Percentiles rank a stretch among this genome's conserved stretches.
Conservation (phyloP, 176 grass and related monocot genomes). For the Phyllostachys edulis region DNA sequence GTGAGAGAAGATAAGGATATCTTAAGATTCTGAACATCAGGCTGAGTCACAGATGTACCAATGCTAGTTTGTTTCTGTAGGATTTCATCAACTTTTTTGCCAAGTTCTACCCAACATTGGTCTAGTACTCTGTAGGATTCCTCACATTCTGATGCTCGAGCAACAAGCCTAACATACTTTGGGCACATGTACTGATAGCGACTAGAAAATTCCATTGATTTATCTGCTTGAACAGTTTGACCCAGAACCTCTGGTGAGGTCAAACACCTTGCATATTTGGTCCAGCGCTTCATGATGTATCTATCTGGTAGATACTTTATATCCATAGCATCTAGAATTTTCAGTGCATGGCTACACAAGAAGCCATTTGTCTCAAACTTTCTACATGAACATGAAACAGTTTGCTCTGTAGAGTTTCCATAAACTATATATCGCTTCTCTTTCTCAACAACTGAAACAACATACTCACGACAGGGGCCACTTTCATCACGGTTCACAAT, state of each 20-base stretch:
- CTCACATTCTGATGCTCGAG: conserved; percentile 57
- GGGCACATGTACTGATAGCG: conserved; percentile 49
- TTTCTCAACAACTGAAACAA: conserved; percentile 51
- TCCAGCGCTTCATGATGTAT: conserved; percentile 62
- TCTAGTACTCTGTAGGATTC: conserved; percentile 47
- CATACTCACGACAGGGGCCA: conserved; percentile 38
- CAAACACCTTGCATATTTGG: conserved; percentile 45
- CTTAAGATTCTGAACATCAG: conserved; percentile 33
- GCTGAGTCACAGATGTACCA: conserved; percentile 20
- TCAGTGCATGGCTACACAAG: conserved; percentile 55
- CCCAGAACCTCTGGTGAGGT: conserved; percentile 10
- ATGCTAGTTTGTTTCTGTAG: conserved; percentile 48
- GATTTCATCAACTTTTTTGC: conserved; percentile 50
- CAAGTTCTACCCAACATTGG: conserved; percentile 42
- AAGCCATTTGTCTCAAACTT: conserved; percentile 60
- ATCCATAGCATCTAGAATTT: conserved; percentile 62
- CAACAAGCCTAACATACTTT: conserved; percentile 53
- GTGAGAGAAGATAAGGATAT: conserved; percentile 40
- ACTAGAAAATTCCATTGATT: conserved; percentile 41
- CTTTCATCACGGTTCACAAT: conserved; percentile 56
- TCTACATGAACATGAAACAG: conserved; percentile 46
- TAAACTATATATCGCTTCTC: conserved; percentile 48
- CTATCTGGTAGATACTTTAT: conserved; percentile 52
- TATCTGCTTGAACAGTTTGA: conserved; percentile 36
- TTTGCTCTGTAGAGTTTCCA: conserved; percentile 56